A percentile compares a stretch with the other conserved stretches of the same genome.
Conservation (phyloP, 768 basidiomycete species). For the Trametes maxima region DNA sequence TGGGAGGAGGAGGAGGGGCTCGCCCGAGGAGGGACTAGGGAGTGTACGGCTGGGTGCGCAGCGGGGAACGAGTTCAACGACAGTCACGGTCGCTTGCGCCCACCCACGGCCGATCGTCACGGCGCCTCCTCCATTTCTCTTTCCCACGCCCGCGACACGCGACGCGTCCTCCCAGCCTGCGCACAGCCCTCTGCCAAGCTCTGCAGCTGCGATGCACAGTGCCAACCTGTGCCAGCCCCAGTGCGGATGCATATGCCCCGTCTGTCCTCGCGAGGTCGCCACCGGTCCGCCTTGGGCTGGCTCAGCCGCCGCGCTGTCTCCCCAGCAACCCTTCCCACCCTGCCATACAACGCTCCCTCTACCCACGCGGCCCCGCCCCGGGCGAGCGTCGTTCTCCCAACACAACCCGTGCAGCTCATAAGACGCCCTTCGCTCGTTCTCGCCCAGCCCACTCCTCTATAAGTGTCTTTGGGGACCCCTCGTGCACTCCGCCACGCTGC, state of each 20-base stretch:
- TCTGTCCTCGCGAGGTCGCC: not conserved
- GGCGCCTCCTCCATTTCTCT: not conserved
- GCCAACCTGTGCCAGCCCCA: constrained; percentile 1
- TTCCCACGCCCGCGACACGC: constrained; percentile 1
- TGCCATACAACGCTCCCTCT: not conserved
- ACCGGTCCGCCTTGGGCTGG: not conserved
- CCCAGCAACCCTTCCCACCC: constrained; percentile 5
- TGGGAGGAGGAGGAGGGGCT: not conserved
- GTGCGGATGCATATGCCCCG: not conserved
- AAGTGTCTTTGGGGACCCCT: not conserved
- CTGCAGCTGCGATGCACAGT: constrained; percentile 3
- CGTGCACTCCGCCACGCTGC: not conserved
- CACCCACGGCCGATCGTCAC: not conserved
- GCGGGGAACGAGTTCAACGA: constrained; percentile 21
- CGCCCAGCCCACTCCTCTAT: constrained; percentile 1
- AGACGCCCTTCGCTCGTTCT: constrained; percentile 7
- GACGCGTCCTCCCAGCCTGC: not conserved
- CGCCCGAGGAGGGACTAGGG: constrained; percentile 6
- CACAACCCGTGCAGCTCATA: constrained; percentile 9
- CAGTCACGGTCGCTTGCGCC: not conserved
- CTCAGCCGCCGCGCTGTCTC: not conserved
- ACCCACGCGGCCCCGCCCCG: not conserved
- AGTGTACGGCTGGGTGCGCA: constrained; percentile 13
- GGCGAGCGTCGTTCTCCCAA: constrained; percentile 1
- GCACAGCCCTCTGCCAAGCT: not conserved